Base-by-base conservation (phyloP, 2,329 filamentous ascomycete species). In the Stagonosporopsis cucurbitacearum region DNA sequence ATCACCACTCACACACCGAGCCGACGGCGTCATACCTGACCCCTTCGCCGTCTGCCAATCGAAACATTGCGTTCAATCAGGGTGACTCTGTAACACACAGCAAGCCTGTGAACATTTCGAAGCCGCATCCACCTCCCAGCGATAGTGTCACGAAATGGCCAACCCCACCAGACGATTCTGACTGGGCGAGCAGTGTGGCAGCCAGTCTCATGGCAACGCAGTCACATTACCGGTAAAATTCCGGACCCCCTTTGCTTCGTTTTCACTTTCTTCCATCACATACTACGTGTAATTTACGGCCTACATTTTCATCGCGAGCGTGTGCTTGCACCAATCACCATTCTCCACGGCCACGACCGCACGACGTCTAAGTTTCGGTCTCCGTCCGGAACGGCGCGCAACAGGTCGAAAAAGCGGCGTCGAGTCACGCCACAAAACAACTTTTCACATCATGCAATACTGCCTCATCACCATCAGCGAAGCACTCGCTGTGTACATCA, bases 81-180 rank as follows among this genome's bases (percentile, higher is more conserved):
- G 82, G 83, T 23, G 81, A 84, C 32, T 84, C 87, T 68, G 80
- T 80, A 0, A 75, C 87, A 30, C 84, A 88, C 2, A 86, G 88
- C 8, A 91, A 89, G 75, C 90, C 91, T 11, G 76, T 93, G 60
- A 84, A 90, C 63, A 86, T 91, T 50, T 81, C 82, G 68, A 73
- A 74, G 52, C 57, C 62, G 26, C 68, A 57, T 19, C 45, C 57
- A 58, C 75, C 83, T 62, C 77, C 81, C 50, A 71, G 79, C 51
- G 78, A 80, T 20, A 77, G 72, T 30, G 72, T 82, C 50, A 82
- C 87, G 35, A 95, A 96, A 78, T 97, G 93, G 89, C 94, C 93
- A 3, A 98, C 95, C 15, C 95, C 95, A 20, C 94, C 95, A 3
- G 96, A 97, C 66, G 93, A 96, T 60, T 93, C 88, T 60, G 93